Base-by-base conservation (phyloP, 129 eudicot genomes). In the Flaveria linearis region DNA sequence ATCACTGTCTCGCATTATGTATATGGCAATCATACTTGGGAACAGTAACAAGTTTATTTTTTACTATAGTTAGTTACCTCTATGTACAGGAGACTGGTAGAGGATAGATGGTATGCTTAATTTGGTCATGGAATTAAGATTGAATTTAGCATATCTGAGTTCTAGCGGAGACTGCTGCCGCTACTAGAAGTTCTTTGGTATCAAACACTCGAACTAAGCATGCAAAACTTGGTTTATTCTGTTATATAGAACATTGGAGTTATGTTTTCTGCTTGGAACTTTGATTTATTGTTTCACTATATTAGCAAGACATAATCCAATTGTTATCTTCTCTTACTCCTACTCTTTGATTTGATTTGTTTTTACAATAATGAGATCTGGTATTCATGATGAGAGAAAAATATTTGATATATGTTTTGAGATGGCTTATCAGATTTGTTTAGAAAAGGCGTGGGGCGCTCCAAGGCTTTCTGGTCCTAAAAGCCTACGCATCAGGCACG, bases 341-440 rank as follows among this genome's bases (percentile, higher is more conserved):
- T 71, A 20, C 11, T 1, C 0, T 36, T 33, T 30, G 25, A 71
- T 60, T 28, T 51, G 22, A 11, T 30, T 18, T 22, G 8, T 67
- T 71, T 25, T 62, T 71, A 9, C 26, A 6, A 36, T 20, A 50
- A 36, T 61, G 22, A 60, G 77, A 46, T 57, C 46, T 78, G 30
- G 18, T 4, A 70, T 47, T 20, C 53, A 39, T 76, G 80, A 16
- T 74, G 22, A 43, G 18, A 23, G n/a, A 58, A 25, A 15, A 0
- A 60, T 74, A 6, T 45, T 15, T 25, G 28, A 41, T 36, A 63
- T 64, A 67, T 39, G 52, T 23, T 25, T 25, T 57, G 64, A 56
- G 66, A 51, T 72, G 68, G 42, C 68, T 22, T 56, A 41, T 18
- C 77, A 36, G 41, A 36, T 4, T 36, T 7, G 41, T 36, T 36